Percentiles rank a stretch among this genome's conserved stretches.
These are phyloP conservation scores for Verticillium longisporum DNA, from an alignment of 2,329 filamentous ascomycete species.

Conservation along the genomic window DNA sequence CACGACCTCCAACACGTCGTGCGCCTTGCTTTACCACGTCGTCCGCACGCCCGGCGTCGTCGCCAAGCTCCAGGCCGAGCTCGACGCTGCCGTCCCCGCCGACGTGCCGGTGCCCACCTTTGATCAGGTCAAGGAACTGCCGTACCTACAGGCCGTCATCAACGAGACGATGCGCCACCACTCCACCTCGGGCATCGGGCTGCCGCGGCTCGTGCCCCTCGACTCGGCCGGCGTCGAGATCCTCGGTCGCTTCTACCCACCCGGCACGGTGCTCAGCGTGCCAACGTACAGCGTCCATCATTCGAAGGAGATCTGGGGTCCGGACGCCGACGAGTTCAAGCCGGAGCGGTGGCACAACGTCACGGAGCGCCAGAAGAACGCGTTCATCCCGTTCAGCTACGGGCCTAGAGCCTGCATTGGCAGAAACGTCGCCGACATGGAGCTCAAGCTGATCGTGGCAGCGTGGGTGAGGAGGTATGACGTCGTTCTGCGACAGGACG, in stretches of 20 bases:
- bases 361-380: constrained; percentile 62
- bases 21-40: constrained; percentile 75
- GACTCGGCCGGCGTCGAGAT: constrained; percentile 58
- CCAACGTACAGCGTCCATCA: constrained; percentile 79
- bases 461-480: constrained; percentile 54
- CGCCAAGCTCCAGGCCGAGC: constrained; percentile 64
- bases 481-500: constrained; percentile 44
- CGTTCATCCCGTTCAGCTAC: constrained; percentile 69
- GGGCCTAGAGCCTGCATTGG: constrained; percentile 68
- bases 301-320: constrained; percentile 64
- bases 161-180: constrained; percentile 83
- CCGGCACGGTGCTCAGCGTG: constrained; percentile 70
- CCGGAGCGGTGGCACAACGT: constrained; percentile 66
- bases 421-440: constrained; percentile 82
- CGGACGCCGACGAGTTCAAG: constrained; percentile 62
- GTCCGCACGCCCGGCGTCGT: constrained; percentile 64
- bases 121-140: constrained; percentile 66
- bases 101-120: constrained; percentile 60
- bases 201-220: constrained; percentile 66
- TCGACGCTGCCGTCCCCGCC: constrained; percentile 62
- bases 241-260: constrained; percentile 61
- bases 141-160: constrained; percentile 70
- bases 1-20: constrained; percentile 74
- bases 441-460: constrained; percentile 69
- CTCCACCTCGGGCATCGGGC: constrained; percentile 77